Evolutionary conservation across 1,284 basidiomycete species (phyloP), one percentile per base, ranked within the genome.

Genomic region (Cutaneotrichosporon sp.): DNA sequence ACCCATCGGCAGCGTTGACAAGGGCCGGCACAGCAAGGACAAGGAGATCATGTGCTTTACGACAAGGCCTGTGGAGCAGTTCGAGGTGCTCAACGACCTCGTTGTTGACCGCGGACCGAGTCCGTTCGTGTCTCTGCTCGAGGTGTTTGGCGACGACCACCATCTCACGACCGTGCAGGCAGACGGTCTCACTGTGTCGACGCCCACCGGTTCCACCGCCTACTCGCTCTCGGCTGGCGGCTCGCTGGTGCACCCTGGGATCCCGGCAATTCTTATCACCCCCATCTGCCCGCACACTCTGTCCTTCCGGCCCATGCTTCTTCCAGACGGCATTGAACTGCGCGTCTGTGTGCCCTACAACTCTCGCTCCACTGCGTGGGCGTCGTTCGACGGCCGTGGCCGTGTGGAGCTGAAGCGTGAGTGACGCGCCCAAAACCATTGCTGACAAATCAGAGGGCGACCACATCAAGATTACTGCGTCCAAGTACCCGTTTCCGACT

Each of bases 131-230:
- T 95, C 91, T 73, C 83, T 95, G 73, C 83, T 99, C 64, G 97
- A 99, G 81, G 84, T 99, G 16, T 99, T 99, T 74, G 96, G 96
- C 93, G 97, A 99, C 75, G 96, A 99, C 72, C 92, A 98, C 78
- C 97, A 99, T 82, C 89, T 99, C 86, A 99, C 97, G 0, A 99
- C 97, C 0, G 97, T 98, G 0, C 97, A 99, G 81, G 97, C 96
- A 0, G 97, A 99, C 76, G 97, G 97, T 3, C 83, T 99, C 31
- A 95, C 91, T 36, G 90, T 99, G 16, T 91, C 97, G 2, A 99
- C 96, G 0, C 96, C 96, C 1, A 99, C 96, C 0, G 96, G 96
- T 10, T 98, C 96, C 0, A 99, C 97, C 2, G 97, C 97, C 4
- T 99, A 99, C 80, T 97, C 94, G 87, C 84, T 99, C 34, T 99